Conservation (phyloP, 2,329 filamentous ascomycete species). For the Pseudonectria buxi region DNA sequence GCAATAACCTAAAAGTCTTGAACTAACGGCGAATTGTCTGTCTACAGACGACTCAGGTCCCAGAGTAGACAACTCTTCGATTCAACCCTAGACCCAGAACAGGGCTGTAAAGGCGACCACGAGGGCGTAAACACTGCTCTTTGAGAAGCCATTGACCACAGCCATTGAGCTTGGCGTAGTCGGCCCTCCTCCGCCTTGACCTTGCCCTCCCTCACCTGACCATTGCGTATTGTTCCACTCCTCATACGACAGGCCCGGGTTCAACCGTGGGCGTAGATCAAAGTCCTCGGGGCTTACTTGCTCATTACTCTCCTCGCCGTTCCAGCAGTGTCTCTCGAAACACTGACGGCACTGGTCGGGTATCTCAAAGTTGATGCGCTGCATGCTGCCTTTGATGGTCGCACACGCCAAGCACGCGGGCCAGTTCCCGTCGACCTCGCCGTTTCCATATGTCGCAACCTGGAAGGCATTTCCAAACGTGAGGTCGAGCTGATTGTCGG, state of each 20-base stretch:
- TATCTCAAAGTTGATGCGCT: constrained; percentile 19
- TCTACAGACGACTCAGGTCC: too few relatives aligned
- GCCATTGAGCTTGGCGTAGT: too few relatives aligned
- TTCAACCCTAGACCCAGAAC: too few relatives aligned
- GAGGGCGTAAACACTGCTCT: too few relatives aligned
- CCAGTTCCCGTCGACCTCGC: constrained; percentile 64
- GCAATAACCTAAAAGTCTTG: too few relatives aligned
- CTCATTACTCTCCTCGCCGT: constrained; percentile 10
- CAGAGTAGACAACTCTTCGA: too few relatives aligned
- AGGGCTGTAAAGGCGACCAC: too few relatives aligned
- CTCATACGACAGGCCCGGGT: constrained; percentile 14
- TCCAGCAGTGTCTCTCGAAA: constrained; percentile 21
- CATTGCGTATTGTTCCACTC: constrained; percentile 19
- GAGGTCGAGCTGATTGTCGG: constrained; percentile 15
- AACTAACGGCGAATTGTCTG: too few relatives aligned
- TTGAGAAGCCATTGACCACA: too few relatives aligned
- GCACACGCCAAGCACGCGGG: constrained; percentile 74
- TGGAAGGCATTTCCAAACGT: constrained; percentile 63
- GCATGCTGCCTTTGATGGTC: constrained; percentile 61
- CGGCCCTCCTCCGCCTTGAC: too few relatives aligned
- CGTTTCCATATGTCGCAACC: constrained; percentile 71
- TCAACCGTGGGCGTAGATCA: constrained; percentile 11
- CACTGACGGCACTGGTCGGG: constrained; percentile 19
- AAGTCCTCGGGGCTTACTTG: constrained; percentile 11
- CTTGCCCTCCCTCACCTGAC: background rate